Evolutionary conservation across 352 stramenopile genomes (phyloP).

Genomic region (Phytophthora cactorum): DNA sequence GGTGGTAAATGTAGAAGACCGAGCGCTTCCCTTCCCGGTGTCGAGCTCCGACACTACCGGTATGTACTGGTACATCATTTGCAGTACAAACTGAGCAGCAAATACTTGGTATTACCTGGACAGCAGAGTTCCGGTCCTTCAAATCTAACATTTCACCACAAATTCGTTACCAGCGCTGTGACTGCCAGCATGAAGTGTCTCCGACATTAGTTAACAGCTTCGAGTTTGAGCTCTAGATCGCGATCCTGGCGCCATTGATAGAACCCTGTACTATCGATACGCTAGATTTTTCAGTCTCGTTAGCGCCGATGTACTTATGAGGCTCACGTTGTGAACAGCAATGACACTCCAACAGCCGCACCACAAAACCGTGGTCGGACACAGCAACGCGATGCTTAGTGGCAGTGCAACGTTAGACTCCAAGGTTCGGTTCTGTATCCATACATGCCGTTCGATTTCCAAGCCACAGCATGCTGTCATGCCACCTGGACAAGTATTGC

Average conservation of each 20-base stretch:
- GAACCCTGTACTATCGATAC: slow-evolving; percentile 18
- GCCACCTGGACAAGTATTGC: not conserved
- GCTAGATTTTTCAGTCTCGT: slow-evolving; percentile 14
- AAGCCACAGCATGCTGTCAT: slow-evolving; percentile 1
- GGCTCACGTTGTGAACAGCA: not conserved
- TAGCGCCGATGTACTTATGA: not conserved
- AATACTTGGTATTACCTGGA: not conserved
- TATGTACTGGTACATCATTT: not conserved
- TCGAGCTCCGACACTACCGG: not conserved
- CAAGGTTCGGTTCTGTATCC: not conserved
- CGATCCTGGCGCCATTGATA: slow-evolving; percentile 2
- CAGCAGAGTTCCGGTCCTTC: not conserved
- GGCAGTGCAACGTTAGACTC: slow-evolving; percentile 4
- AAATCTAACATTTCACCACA: not conserved
- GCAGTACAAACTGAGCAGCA: not conserved
- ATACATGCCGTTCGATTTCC: slow-evolving; percentile 3
- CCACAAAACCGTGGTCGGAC: slow-evolving; percentile 10
- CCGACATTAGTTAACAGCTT: slow-evolving; percentile 1
- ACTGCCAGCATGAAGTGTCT: not conserved
- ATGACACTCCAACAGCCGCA: not conserved
- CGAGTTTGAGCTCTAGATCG: not conserved
- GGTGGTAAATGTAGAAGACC: not conserved
- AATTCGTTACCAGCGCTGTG: not conserved
- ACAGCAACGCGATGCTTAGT: slow-evolving; percentile 4
- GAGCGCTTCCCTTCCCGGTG: not conserved